phyloP scores from a whole-genome alignment of 2,329 filamentous ascomycete species.

The Diplocarpon rosae region DNA sequence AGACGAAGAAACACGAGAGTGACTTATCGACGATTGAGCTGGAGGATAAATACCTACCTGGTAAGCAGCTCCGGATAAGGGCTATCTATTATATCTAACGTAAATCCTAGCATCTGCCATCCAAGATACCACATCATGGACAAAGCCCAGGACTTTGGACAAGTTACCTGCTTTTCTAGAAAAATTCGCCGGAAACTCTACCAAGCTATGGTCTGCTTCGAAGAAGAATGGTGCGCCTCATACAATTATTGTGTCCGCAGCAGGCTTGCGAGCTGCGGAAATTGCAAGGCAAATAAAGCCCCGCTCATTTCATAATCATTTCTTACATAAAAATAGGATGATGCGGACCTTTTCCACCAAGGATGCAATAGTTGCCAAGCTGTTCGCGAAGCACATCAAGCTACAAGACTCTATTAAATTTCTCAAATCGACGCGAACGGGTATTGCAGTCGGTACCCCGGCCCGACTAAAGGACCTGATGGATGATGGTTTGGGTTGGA shows the following conservation, averaged over 20 bases:
- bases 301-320: not conserved
- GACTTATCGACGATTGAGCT: slow-evolving; percentile 78
- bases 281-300: slow-evolving; percentile 53
- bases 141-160: slow-evolving; percentile 53
- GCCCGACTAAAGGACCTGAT: slow-evolving; percentile 71
- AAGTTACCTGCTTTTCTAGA: slow-evolving; percentile 75
- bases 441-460: slow-evolving; percentile 85
- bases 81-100: not conserved
- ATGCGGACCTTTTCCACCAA: slow-evolving; percentile 72
- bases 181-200: slow-evolving; percentile 44
- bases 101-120: slow-evolving; percentile 53
- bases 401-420: slow-evolving; percentile 73
- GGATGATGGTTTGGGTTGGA: slow-evolving; percentile 53
- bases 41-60: slow-evolving; percentile 68
- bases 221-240: slow-evolving; percentile 66
- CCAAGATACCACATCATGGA: slow-evolving; percentile 67
- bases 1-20: slow-evolving; percentile 64
- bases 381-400: slow-evolving; percentile 99
- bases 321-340: slow-evolving; percentile 36
- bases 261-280: slow-evolving; percentile 78
- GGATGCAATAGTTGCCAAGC: slow-evolving; percentile 68
- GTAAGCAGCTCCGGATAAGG: slow-evolving; percentile 35
- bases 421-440: slow-evolving; percentile 58
- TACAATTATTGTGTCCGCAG: slow-evolving; percentile 77
- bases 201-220: slow-evolving; percentile 49